These are phyloP conservation scores for Plasmopara viticola DNA, from an alignment of 352 stramenopile genomes.

Conservation along the genomic window DNA sequence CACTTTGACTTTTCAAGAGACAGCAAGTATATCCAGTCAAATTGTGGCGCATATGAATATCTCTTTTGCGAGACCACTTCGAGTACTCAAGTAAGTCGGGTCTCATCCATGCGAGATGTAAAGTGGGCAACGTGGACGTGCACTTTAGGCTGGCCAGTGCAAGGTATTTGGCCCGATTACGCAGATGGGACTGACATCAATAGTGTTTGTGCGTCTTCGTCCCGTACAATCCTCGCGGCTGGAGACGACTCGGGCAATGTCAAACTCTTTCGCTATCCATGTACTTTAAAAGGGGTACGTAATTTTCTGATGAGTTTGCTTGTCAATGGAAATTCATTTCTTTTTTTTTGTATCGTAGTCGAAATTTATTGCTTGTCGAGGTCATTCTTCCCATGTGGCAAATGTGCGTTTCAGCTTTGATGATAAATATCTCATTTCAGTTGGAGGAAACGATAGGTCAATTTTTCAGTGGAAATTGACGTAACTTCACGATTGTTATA, in stretches of 20 bases:
- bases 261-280: conserved; percentile 87
- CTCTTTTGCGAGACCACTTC: conserved; percentile 81
- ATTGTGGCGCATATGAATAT: conserved; percentile 87
- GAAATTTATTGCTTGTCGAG: conserved; percentile 43
- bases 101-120: conserved; percentile 65
- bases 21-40: conserved; percentile 60
- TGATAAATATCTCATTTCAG: conserved; percentile 77
- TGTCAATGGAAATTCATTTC: neutral
- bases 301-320: neutral
- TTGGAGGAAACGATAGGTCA: conserved; percentile 76
- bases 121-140: conserved; percentile 89
- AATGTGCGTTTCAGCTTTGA: conserved; percentile 78
- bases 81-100: conserved; percentile 81
- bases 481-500: conserved; percentile 11
- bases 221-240: conserved; percentile 62
- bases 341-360: conserved; percentile 24
- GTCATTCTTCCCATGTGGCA: conserved; percentile 78
- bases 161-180: conserved; percentile 86
- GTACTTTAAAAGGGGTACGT: conserved; percentile 56
- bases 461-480: conserved; percentile 83
- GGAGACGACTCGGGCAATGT: conserved; percentile 77
- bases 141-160: conserved; percentile 84
- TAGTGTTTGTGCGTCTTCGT: conserved; percentile 56
- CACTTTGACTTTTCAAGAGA: conserved; percentile 81
- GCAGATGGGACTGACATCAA: conserved; percentile 84